phyloP scores from a whole-genome alignment of 306 rosid genomes.

The Corylus avellana region DNA sequence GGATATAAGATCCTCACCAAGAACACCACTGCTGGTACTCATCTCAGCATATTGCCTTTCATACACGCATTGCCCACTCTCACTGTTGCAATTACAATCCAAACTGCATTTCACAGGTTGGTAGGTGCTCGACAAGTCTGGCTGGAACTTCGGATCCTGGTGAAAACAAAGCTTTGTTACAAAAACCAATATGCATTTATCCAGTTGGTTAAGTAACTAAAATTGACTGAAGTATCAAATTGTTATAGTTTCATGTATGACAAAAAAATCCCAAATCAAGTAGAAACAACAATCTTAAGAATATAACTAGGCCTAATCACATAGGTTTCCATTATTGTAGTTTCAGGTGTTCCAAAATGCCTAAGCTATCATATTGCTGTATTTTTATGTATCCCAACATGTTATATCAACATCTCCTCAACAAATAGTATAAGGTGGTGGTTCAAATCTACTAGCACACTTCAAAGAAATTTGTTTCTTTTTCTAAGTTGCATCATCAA shows the following conservation, averaged over 20 bases:
- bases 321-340: no score
- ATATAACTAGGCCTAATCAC: not conserved
- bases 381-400: not conserved
- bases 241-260: not conserved
- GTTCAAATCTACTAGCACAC: not conserved
- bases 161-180: slow-evolving; percentile 21
- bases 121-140: slow-evolving; percentile 73
- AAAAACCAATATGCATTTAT: slow-evolving; percentile 16
- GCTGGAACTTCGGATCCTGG: slow-evolving; percentile 87
- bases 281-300: not conserved
- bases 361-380: no score
- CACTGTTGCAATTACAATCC: slow-evolving; percentile 70
- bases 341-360: no score
- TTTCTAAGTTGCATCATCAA: not conserved
- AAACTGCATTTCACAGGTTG: slow-evolving; percentile 70
- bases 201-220: not conserved
- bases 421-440: not conserved
- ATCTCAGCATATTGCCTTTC: slow-evolving; percentile 94
- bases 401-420: not conserved
- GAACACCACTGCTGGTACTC: slow-evolving; percentile 90
- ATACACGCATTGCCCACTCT: slow-evolving; percentile 62
- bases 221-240: not conserved
- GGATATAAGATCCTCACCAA: slow-evolving; percentile 79
- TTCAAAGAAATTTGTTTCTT: not conserved
- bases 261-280: not conserved